phyloP scores from a whole-genome alignment of 495 filamentous ascomycete genomes.

The Xylaria intraflava region DNA sequence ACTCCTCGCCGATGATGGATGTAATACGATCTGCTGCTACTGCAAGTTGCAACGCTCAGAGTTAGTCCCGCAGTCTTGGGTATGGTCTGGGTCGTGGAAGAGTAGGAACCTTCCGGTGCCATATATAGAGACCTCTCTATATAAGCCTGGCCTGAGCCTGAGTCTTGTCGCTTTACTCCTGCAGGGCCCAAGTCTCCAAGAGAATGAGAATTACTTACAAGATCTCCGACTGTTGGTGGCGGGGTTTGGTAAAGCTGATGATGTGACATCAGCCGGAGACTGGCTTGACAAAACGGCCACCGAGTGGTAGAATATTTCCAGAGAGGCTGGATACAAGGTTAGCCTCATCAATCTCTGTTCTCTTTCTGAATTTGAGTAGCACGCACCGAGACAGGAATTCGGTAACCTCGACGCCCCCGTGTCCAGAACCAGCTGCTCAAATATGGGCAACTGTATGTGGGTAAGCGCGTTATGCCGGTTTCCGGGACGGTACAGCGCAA shows the following conservation, averaged over 20 bases:
- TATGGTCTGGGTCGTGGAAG: neutral
- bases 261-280: constrained; percentile 23
- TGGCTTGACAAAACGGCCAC: constrained; percentile 55
- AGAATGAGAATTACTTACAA: constrained; percentile 3
- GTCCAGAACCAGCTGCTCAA: constrained; percentile 58
- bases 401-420: constrained; percentile 35
- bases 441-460: constrained; percentile 51
- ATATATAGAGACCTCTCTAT: neutral
- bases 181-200: neutral
- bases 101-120: no score
- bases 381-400: constrained; percentile 42
- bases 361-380: neutral
- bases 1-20: constrained; percentile 51
- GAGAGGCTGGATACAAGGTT: constrained; percentile 38
- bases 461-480: constrained; percentile 39
- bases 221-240: constrained; percentile 53
- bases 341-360: constrained; percentile 1
- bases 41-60: constrained; percentile 18
- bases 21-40: constrained; percentile 59
- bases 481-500: constrained; percentile 59
- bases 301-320: constrained; percentile 66
- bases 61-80: neutral
- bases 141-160: neutral
- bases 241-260: constrained; percentile 48
- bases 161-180: neutral